Conservation (phyloP, 306 rosid species). For the Clitoria ternatea region DNA sequence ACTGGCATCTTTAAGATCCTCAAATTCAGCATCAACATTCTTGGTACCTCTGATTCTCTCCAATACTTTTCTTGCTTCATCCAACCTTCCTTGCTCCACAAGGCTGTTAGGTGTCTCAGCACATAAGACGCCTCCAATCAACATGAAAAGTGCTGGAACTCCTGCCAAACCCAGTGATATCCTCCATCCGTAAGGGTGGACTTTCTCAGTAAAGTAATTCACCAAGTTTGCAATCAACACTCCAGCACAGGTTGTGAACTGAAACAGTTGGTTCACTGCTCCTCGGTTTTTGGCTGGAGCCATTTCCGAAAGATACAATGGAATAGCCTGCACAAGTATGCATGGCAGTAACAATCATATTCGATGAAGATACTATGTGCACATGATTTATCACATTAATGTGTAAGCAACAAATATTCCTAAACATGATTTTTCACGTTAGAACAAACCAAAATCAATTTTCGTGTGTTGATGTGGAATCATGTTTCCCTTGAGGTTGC, state of each 20-base stretch:
- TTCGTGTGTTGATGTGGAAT: too few relatives aligned
- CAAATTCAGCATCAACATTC: constrained; percentile 82
- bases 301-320: constrained; percentile 93
- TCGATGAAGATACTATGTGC: too few relatives aligned
- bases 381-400: too few relatives aligned
- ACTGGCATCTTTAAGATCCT: constrained; percentile 86
- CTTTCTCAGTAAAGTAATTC: constrained; percentile 65
- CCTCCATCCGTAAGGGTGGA: constrained; percentile 94
- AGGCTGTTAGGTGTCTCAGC: constrained; percentile 98
- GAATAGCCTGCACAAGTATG: constrained; percentile 70
- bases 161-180: constrained; percentile 88
- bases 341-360: not conserved
- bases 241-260: constrained; percentile 84
- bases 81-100: constrained; percentile 75
- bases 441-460: too few relatives aligned
- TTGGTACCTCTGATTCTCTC: constrained; percentile 83
- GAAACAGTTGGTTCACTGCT: constrained; percentile 91
- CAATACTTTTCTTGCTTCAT: constrained; percentile 66
- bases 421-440: too few relatives aligned
- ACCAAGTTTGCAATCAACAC: constrained; percentile 66
- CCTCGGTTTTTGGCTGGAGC: constrained; percentile 89
- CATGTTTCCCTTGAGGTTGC: too few relatives aligned
- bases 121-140: constrained; percentile 76
- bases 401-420: not conserved
- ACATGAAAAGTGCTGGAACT: constrained; percentile 79